These are phyloP conservation scores for Zopfia rhizophila DNA, from an alignment of 2,329 filamentous ascomycete species.

Conservation along the genomic window DNA sequence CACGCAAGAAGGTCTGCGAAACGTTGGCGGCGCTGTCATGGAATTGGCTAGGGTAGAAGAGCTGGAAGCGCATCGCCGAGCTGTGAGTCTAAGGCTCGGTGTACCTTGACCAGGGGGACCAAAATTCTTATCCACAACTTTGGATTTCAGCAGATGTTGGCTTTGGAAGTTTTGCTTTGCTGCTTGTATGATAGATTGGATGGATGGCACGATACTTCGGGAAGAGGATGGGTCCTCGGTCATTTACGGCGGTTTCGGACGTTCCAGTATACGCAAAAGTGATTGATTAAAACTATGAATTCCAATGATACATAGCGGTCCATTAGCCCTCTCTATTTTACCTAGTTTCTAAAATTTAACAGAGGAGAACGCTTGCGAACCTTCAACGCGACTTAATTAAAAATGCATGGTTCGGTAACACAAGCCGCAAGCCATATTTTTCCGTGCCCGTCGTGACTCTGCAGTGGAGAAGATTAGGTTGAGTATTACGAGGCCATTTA, in stretches of 20 bases:
- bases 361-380: not conserved
- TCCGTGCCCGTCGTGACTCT: not conserved
- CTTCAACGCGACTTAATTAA: not conserved
- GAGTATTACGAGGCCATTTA: not conserved
- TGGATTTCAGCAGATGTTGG: not conserved
- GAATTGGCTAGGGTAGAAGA: slow-evolving; percentile 93
- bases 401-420: slow-evolving; percentile 1
- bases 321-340: not conserved
- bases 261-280: not conserved
- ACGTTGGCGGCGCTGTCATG: slow-evolving; percentile 92
- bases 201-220: not conserved
- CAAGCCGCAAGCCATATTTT: slow-evolving; percentile 3
- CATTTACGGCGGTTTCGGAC: not conserved
- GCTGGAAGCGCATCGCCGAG: slow-evolving; percentile 88
- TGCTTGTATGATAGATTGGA: not conserved
- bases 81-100: slow-evolving; percentile 72
- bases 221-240: not conserved
- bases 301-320: not conserved
- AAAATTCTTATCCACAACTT: no score
- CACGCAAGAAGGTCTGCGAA: slow-evolving; percentile 83
- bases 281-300: not conserved
- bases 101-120: slow-evolving; percentile 31
- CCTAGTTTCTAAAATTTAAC: not conserved
- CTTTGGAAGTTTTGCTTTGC: not conserved
- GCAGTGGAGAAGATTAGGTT: no score